A percentile compares a stretch with the other conserved stretches of the same genome.
Conservation (phyloP, 768 basidiomycete genomes). For the Leccinum imitatum region DNA sequence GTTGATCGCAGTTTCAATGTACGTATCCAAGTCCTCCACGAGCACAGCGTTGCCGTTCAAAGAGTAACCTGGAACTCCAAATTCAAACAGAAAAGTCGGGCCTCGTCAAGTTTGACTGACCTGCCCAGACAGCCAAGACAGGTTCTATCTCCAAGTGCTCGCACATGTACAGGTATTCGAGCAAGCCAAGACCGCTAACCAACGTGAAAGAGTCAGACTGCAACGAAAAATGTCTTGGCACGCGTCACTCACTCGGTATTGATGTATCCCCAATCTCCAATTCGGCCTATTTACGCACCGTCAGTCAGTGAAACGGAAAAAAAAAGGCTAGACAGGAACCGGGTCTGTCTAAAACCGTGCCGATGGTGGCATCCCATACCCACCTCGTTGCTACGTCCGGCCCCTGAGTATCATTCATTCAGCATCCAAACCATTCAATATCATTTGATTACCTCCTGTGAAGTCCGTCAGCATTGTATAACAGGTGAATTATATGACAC, state of each 20-base stretch:
- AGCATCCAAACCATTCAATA: neutral
- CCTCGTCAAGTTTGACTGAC: neutral
- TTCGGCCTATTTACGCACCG: conserved; percentile 36
- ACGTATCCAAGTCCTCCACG: neutral
- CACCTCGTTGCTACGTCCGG: conserved; percentile 51
- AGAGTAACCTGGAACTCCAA: neutral
- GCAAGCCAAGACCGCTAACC: neutral
- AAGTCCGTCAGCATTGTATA: conserved; percentile 20
- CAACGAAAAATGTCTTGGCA: neutral
- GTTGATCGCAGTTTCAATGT: neutral
- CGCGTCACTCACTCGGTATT: conserved; percentile 33
- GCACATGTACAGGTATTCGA: neutral
- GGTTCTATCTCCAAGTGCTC: neutral
- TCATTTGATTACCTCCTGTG: conserved; percentile 38
- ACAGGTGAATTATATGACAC: conserved; percentile 13
- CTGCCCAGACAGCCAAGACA: neutral
- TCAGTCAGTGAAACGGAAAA: neutral
- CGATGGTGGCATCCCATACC: conserved; percentile 66
- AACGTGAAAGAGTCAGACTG: neutral
- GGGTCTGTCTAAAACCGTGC: conserved; percentile 50
- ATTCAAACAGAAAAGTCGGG: neutral
- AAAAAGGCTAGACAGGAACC: conserved; percentile 3
- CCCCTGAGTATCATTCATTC: conserved; percentile 37
- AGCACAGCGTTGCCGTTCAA: neutral
- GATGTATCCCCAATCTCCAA: conserved; percentile 58